A percentile compares a stretch with the other conserved stretches of the same genome.
Conservation (phyloP, 2,329 filamentous ascomycete genomes). For the Cladophialophora carrionii region DNA sequence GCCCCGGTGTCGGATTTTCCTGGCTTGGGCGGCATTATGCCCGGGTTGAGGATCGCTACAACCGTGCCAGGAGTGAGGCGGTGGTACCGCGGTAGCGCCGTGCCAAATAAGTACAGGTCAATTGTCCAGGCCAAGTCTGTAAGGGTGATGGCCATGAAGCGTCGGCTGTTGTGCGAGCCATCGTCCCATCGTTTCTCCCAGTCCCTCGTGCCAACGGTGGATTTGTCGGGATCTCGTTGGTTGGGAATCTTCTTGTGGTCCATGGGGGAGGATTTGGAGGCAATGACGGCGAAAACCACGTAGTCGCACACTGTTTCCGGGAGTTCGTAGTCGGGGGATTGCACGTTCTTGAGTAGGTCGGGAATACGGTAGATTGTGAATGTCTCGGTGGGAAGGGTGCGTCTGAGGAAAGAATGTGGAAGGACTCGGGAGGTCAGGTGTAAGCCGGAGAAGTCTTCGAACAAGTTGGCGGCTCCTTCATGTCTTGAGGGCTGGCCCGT, state of each 20-base stretch:
- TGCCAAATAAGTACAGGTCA: slow-evolving; percentile 88
- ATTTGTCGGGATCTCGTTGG: slow-evolving; percentile 40
- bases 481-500: background rate
- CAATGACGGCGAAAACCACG: slow-evolving; percentile 85
- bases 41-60: slow-evolving; percentile 88
- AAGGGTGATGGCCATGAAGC: slow-evolving; percentile 90
- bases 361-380: slow-evolving; percentile 68
- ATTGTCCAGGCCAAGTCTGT: slow-evolving; percentile 89
- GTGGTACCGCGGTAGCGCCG: slow-evolving; percentile 90
- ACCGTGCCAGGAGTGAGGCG: slow-evolving; percentile 90
- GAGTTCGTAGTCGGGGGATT: slow-evolving; percentile 77
- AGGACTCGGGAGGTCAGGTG: slow-evolving; percentile 83
- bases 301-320: slow-evolving; percentile 84
- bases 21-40: slow-evolving; percentile 82
- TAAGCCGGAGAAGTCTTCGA: slow-evolving; percentile 83
- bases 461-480: slow-evolving; percentile 61
- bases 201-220: slow-evolving; percentile 48
- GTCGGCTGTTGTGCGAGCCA: slow-evolving; percentile 65
- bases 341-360: slow-evolving; percentile 78
- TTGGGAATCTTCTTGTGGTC: slow-evolving; percentile 52
- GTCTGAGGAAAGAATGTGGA: slow-evolving; percentile 76
- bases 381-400: slow-evolving; percentile 77
- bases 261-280: slow-evolving; percentile 82
- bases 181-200: slow-evolving; percentile 52
- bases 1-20: slow-evolving; percentile 75